Evolutionary conservation across 306 rosid species (phyloP).

Genomic region (Biancaea sappan): DNA sequence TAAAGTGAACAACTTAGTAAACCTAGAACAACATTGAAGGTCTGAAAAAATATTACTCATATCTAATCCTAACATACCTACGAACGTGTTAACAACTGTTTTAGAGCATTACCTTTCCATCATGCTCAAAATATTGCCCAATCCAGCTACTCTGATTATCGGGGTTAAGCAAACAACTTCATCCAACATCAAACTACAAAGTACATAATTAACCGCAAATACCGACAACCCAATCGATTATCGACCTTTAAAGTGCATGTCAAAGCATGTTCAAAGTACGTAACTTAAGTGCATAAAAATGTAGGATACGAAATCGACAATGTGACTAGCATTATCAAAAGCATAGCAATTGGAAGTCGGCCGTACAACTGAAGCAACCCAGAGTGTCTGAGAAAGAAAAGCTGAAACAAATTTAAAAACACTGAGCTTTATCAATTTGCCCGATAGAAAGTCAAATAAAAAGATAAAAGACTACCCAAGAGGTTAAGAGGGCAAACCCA

Average conservation of each 20-base stretch:
- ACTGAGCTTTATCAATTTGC: neutral
- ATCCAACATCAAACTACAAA: neutral
- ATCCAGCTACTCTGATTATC: slow-evolving; percentile 71
- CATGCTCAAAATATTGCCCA: slow-evolving; percentile 73
- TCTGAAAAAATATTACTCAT: neutral
- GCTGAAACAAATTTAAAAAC: slow-evolving; percentile 42
- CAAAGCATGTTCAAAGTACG: neutral
- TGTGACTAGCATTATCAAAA: slow-evolving; percentile 76
- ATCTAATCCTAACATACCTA: neutral
- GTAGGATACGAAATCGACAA: slow-evolving; percentile 92
- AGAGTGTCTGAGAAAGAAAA: slow-evolving; percentile 48
- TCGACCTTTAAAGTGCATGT: neutral
- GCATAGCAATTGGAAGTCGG: slow-evolving; percentile 84
- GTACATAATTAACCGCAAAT: neutral
- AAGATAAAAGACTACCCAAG: neutral
- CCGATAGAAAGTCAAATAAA: neutral
- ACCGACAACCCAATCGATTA: slow-evolving; percentile 1
- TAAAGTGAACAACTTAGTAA: slow-evolving; percentile 35
- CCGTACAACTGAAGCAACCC: slow-evolving; percentile 50
- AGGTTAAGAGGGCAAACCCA: slow-evolving; percentile 25
- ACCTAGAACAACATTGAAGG: slow-evolving; percentile 25
- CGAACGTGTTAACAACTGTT: neutral
- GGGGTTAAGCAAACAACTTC: slow-evolving; percentile 47
- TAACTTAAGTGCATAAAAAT: slow-evolving; percentile 7
- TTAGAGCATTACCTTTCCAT: slow-evolving; percentile 60